These are phyloP conservation scores for Nannizzia gypsea DNA, from an alignment of 2,329 filamentous ascomycete genomes.

Conservation along the genomic window DNA sequence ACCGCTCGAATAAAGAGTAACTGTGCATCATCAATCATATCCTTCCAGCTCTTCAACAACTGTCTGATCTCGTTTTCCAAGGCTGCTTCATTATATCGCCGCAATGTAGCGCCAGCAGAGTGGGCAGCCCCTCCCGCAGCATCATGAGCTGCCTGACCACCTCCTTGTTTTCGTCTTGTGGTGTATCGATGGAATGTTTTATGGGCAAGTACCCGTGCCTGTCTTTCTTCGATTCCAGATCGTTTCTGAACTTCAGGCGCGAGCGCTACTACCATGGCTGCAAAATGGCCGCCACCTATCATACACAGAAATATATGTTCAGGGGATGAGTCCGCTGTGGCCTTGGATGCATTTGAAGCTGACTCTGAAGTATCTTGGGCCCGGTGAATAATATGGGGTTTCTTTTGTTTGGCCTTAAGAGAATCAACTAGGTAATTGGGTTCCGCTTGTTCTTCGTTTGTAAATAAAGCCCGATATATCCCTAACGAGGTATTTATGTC, in stretches of 20 bases:
- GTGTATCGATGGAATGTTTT: conserved; percentile 98
- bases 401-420: conserved; percentile 64
- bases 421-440: conserved; percentile 52
- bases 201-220: conserved; percentile 80
- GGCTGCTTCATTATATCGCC: conserved; percentile 88
- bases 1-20: conserved; percentile 82
- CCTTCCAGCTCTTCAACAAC: conserved; percentile 73
- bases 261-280: conserved; percentile 86
- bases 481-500: conserved; percentile 72
- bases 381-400: conserved; percentile 41
- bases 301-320: conserved; percentile 94
- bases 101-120: conserved; percentile 78
- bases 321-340: conserved; percentile 41
- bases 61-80: conserved; percentile 77
- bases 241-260: conserved; percentile 66
- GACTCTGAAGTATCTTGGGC: conserved; percentile 27
- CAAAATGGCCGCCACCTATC: conserved; percentile 96
- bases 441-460: conserved; percentile 56
- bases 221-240: conserved; percentile 59
- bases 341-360: conserved; percentile 42
- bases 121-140: conserved; percentile 87
- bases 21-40: conserved; percentile 70
- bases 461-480: conserved; percentile 72
- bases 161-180: conserved; percentile 89
- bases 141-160: conserved; percentile 87